These are phyloP conservation scores for Pseudocercospora cruenta DNA, from an alignment of 2,329 filamentous ascomycete species.

Conservation along the genomic window DNA sequence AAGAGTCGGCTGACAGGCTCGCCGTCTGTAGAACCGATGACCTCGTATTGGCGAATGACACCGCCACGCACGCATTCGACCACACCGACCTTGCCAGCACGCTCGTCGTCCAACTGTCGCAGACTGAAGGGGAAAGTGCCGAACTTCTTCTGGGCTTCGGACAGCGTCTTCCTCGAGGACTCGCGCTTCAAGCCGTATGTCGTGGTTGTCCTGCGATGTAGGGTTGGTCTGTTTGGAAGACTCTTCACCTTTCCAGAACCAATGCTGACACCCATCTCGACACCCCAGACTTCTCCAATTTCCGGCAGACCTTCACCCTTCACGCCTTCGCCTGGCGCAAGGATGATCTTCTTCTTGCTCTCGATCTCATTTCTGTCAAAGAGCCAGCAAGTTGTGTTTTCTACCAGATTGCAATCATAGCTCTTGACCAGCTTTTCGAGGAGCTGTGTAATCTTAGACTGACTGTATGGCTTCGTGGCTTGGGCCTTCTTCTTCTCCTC, in stretches of 20 bases:
- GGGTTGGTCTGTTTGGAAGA: conserved; percentile 81
- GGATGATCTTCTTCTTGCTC: conserved; percentile 96
- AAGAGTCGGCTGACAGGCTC: conserved; percentile 82
- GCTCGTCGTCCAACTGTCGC: conserved; percentile 94
- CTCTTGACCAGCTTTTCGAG: conserved; percentile 89
- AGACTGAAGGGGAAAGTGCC: conserved; percentile 97
- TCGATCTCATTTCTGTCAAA: conserved; percentile 98
- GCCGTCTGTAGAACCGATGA: conserved; percentile 90
- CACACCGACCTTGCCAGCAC: conserved; percentile 91
- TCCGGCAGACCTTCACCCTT: conserved; percentile 90
- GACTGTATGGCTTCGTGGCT: conserved; percentile 78
- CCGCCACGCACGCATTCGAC: conserved; percentile 94
- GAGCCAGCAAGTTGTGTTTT: conserved; percentile 97
- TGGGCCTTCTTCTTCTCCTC: conserved; percentile 92
- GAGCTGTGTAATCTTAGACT: conserved; percentile 82
- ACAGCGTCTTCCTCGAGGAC: conserved; percentile 87
- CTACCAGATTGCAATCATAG: conserved; percentile 90
- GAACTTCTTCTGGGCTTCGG: conserved; percentile 96
- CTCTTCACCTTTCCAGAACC: conserved; percentile 94
- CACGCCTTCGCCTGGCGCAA: conserved; percentile 80
- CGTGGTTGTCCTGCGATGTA: conserved; percentile 89
- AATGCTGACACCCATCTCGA: conserved; percentile 90
- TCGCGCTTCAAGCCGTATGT: conserved; percentile 94
- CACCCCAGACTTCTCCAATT: conserved; percentile 93
- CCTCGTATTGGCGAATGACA: conserved; percentile 93